Base-by-base conservation (phyloP, 768 basidiomycete species). In the Mycena metata region DNA sequence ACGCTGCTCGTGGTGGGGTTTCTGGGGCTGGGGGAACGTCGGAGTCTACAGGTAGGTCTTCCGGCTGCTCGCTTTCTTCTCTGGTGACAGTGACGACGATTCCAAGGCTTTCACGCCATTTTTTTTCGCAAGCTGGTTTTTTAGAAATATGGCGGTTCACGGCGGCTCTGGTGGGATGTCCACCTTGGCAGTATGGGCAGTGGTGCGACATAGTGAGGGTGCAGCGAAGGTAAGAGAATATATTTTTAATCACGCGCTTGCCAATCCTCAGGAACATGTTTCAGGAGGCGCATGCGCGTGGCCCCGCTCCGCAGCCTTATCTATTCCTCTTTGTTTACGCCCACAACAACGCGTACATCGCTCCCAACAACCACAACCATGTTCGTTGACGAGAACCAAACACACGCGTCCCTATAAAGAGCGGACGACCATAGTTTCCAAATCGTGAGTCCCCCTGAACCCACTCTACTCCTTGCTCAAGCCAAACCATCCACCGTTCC, bases 381-480 rank as follows among this genome's bases (percentile, higher is more conserved):
- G 60, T 62, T 52, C 39, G 60, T 62, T 62, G 60, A 62, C 26
- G 8, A 16, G 39, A 62, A 23, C 60, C 49, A 52, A 52, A 52
- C 21, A 42, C 39, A 52, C 60, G 50, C 39, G 50, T 17, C 60
- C 5, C 26, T 62, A 52, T 51, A 62, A 30, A 43, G 39, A 52
- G 26, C 39, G 7, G 21, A 9, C 3, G 21, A 6, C 24, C 43
- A n/a, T 30, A 10, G 24, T 2, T 19, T 17, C 9, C 10, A n/a
- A 11, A 16, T 13, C n/a, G 41, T 24, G 55, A 24, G n/a, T 43
- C 6, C 24, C 45, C 56, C 24, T n/a, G 12, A 11, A 12, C 6
- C 45, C 35, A 35, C 59, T 60, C 36, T 3, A 39, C 50, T 58
- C 17, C 41, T 36, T 43, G 45, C 46, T 19, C 57, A 15, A 21